Evolutionary conservation across 805 yeast species (phyloP).

Genomic region (Candida xiaguanensis): DNA sequence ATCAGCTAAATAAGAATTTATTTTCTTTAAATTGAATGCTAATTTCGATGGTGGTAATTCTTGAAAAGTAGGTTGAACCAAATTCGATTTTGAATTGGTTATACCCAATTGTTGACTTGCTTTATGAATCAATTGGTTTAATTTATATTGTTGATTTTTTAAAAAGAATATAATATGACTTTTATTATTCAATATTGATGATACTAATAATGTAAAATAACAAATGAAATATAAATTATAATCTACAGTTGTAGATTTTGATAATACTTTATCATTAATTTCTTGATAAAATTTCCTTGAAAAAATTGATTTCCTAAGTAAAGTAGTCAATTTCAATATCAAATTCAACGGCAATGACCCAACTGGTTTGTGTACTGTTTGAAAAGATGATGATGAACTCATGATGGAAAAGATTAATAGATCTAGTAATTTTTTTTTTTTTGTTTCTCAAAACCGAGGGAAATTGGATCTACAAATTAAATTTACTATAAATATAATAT

Average conservation of each 20-base stretch:
- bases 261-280: conserved; percentile 36
- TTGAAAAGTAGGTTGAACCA: conserved; percentile 15
- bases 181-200: conserved; percentile 36
- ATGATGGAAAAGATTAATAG: neutral
- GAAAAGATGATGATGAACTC: neutral
- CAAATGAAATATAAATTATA: conserved; percentile 39
- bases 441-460: neutral
- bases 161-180: conserved; percentile 28
- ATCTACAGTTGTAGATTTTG: conserved; percentile 32
- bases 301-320: conserved; percentile 30
- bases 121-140: conserved; percentile 16
- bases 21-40: conserved; percentile 32
- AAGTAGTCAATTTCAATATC: conserved; percentile 17
- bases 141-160: conserved; percentile 20
- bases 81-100: conserved; percentile 9
- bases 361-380: too few relatives aligned
- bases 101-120: conserved; percentile 2
- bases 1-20: conserved; percentile 37
- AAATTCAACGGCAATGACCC: conserved; percentile 8
- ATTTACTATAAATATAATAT: neutral
- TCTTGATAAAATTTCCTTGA: conserved; percentile 39
- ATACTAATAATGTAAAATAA: conserved; percentile 36
- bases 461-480: neutral
- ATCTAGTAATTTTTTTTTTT: neutral
- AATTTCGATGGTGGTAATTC: conserved; percentile 14